Conservation (phyloP, 106 monocot species). For the Acorus gramineus region DNA sequence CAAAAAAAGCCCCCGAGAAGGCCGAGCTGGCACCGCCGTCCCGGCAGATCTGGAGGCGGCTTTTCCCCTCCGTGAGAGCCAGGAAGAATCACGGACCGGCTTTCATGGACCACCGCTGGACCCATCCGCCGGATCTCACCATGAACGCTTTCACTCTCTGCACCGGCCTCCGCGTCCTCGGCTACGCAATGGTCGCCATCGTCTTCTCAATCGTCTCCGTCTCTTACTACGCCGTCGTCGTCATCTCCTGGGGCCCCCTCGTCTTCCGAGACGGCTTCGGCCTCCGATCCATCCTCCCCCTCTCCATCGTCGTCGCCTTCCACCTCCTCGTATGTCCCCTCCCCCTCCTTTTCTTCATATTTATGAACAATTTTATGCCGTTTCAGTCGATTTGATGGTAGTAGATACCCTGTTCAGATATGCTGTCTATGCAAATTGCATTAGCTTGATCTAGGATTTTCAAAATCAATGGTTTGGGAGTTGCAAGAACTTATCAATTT, state of each 20-base stretch:
- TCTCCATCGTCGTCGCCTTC: constrained; percentile 34
- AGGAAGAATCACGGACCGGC: background rate
- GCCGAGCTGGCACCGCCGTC: constrained; percentile 13
- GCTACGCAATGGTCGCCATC: constrained; percentile 66
- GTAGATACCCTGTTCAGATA: too few species aligned
- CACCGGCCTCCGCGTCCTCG: constrained; percentile 47
- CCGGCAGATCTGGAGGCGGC: constrained; percentile 29
- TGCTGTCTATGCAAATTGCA: too few species aligned
- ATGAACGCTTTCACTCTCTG: constrained; percentile 61
- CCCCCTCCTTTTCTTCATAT: background rate
- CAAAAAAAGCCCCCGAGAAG: background rate
- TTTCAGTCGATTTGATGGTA: too few species aligned
- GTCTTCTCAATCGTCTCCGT: constrained; percentile 44
- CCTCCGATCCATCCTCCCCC: constrained; percentile 26
- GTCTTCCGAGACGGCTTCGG: constrained; percentile 19
- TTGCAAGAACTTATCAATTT: too few species aligned
- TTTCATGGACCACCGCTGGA: too few species aligned
- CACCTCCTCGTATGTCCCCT: constrained; percentile 41
- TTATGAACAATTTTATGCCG: too few species aligned
- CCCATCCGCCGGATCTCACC: too few species aligned
- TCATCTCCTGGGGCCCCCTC: constrained; percentile 59
- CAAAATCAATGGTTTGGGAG: too few species aligned
- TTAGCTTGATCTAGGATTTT: too few species aligned
- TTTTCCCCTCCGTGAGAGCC: constrained; percentile 22
- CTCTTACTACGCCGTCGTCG: constrained; percentile 72